These are phyloP conservation scores for Paecilomyces niveus DNA, from an alignment of 2,329 filamentous ascomycete species.

Conservation along the genomic window DNA sequence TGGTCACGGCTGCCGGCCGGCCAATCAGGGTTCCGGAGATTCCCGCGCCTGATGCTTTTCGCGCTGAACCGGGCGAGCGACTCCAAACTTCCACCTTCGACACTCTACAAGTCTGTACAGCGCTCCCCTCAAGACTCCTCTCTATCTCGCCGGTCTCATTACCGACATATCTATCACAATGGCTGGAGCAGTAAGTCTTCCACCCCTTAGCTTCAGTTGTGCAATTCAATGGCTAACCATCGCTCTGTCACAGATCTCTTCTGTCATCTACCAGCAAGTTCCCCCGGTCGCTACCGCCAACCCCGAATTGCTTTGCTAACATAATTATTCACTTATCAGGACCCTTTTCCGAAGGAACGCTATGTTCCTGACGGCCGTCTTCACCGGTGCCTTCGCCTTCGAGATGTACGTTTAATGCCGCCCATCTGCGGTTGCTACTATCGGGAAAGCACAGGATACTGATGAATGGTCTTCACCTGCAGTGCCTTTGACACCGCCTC, in stretches of 20 bases:
- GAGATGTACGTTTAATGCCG: slow-evolving; percentile 66
- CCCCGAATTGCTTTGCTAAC: slow-evolving; percentile 10
- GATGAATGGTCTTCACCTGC: slow-evolving; percentile 9
- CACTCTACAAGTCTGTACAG: slow-evolving; percentile 14
- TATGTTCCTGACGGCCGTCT: slow-evolving; percentile 80
- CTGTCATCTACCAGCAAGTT: slow-evolving; percentile 56
- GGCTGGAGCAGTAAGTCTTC: slow-evolving; percentile 47
- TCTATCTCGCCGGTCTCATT: slow-evolving; percentile 13
- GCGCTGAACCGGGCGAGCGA: slow-evolving; percentile 11
- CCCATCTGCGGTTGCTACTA: neutral
- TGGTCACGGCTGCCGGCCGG: slow-evolving; percentile 7
- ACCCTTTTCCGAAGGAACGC: slow-evolving; percentile 79
- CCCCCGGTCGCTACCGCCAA: slow-evolving; percentile 11
- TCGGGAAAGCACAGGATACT: slow-evolving; percentile 1
- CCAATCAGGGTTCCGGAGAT: slow-evolving; percentile 34
- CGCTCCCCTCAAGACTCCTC: slow-evolving; percentile 14
- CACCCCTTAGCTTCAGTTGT: slow-evolving; percentile 2
- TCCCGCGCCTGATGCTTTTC: slow-evolving; percentile 27
- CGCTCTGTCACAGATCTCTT: slow-evolving; percentile 38
- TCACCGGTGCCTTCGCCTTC: slow-evolving; percentile 79
- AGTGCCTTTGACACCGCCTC: slow-evolving; percentile 78
- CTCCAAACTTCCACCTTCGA: slow-evolving; percentile 22
- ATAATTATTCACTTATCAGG: slow-evolving; percentile 44
- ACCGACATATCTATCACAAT: slow-evolving; percentile 42
- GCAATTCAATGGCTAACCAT: slow-evolving; percentile 22